phyloP scores from a whole-genome alignment of 2,329 filamentous ascomycete genomes.

The Arthrobotrys megalospora region DNA sequence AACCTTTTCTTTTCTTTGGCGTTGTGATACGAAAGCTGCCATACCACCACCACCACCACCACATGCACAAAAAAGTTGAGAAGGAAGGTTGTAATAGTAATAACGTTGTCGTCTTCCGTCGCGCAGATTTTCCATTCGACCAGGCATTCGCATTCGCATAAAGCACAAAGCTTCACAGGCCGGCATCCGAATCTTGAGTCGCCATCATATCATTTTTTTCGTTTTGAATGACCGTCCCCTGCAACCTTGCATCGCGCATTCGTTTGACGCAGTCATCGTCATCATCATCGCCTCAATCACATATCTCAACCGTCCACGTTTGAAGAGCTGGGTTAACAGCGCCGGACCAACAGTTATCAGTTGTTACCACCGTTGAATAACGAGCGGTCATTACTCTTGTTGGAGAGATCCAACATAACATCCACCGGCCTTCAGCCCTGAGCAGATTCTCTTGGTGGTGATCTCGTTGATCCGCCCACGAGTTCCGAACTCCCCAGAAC shows the following conservation, averaged over 20 bases:
- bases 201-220: conserved; percentile 19
- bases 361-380: neutral
- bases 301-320: neutral
- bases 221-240: conserved; percentile 28
- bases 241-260: conserved; percentile 37
- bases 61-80: conserved; percentile 29
- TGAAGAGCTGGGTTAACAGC: conserved; percentile 4
- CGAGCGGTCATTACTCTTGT: conserved; percentile 2
- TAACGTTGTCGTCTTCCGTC: conserved; percentile 43
- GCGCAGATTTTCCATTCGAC: conserved; percentile 35
- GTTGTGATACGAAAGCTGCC: conserved; percentile 46
- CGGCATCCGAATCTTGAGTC: conserved; percentile 21
- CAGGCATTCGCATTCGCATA: conserved; percentile 2
- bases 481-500: neutral
- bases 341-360: neutral
- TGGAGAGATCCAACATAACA: conserved; percentile 21
- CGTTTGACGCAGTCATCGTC: conserved; percentile 12
- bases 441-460: conserved; percentile 17
- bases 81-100: conserved; percentile 38
- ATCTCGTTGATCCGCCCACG: conserved; percentile 5
- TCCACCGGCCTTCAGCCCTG: conserved; percentile 5
- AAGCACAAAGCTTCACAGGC: conserved; percentile 31
- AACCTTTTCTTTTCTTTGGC: conserved; percentile 46
- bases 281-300: neutral
- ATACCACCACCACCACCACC: conserved; percentile 10